Evolutionary conservation across 2,329 filamentous ascomycete species (phyloP).

Genomic region (Iodosphaeria phyllophila): DNA sequence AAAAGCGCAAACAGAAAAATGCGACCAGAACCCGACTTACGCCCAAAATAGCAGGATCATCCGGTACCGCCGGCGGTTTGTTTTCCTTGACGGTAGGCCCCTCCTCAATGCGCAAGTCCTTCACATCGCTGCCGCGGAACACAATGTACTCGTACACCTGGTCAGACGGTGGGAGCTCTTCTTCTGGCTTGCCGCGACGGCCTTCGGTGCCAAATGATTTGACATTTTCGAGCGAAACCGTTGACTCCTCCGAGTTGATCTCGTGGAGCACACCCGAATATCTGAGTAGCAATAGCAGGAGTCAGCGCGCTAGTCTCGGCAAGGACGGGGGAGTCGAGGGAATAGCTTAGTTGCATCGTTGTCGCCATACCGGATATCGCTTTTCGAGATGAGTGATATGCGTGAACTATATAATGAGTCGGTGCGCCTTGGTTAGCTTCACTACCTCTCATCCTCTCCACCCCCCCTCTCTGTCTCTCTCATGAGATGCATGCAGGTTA

Average conservation of each 20-base stretch:
- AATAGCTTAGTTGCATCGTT: too few species aligned
- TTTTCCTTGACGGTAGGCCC: slow-evolving; percentile 56
- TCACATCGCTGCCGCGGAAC: slow-evolving; percentile 94
- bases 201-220: slow-evolving; percentile 88
- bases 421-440: slow-evolving; percentile 5
- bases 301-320: slow-evolving; percentile 3
- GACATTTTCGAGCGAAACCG: slow-evolving; percentile 93
- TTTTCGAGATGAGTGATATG: slow-evolving; percentile 94
- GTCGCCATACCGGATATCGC: slow-evolving; percentile 95
- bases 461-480: slow-evolving; percentile 5
- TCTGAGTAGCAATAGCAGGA: slow-evolving; percentile 30
- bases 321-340: slow-evolving; percentile 4
- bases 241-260: slow-evolving; percentile 94
- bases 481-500: slow-evolving; percentile 5
- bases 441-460: slow-evolving; percentile 1
- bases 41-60: slow-evolving; percentile 91
- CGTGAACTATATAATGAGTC: slow-evolving; percentile 43
- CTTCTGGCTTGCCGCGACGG: slow-evolving; percentile 55
- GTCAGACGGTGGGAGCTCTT: slow-evolving; percentile 70
- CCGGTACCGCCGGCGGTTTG: slow-evolving; percentile 60
- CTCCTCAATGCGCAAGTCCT: slow-evolving; percentile 88
- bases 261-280: slow-evolving; percentile 93
- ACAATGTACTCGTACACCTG: slow-evolving; percentile 97
- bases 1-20: too few species aligned
- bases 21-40: slow-evolving; percentile 44